Conservation (phyloP, 2,329 filamentous ascomycete species). For the Hypoxylon sp. region DNA sequence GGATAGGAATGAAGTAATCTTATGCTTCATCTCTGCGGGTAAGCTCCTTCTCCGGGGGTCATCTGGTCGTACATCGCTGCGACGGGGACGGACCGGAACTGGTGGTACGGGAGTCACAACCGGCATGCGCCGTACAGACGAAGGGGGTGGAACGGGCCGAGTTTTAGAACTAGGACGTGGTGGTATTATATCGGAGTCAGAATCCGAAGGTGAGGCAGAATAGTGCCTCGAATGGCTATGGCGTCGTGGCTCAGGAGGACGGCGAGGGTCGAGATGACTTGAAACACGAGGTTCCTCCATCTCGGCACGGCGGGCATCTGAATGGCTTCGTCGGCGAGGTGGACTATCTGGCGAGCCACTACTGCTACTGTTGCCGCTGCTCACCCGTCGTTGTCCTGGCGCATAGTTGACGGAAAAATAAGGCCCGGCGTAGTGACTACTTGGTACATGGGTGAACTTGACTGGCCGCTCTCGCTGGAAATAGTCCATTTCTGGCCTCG, state of each 20-base stretch:
- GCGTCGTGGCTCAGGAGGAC: conserved; percentile 45
- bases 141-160: conserved; percentile 45
- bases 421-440: conserved; percentile 47
- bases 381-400: conserved; percentile 48
- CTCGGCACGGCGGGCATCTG: conserved; percentile 62
- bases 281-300: conserved; percentile 48
- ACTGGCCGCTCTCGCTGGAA: conserved; percentile 57
- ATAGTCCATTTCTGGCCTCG: conserved; percentile 55
- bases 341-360: conserved; percentile 60
- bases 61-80: conserved; percentile 48
- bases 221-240: conserved; percentile 51
- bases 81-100: conserved; percentile 44
- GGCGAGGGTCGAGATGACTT: conserved; percentile 47
- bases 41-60: conserved; percentile 50
- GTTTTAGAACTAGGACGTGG: conserved; percentile 43
- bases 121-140: conserved; percentile 46
- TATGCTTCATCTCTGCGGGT: conserved; percentile 51
- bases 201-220: conserved; percentile 44
- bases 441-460: conserved; percentile 49
- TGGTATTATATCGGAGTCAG: conserved; percentile 46
- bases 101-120: conserved; percentile 40
- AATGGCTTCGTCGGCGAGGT: conserved; percentile 65
- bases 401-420: conserved; percentile 45
- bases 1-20: conserved; percentile 48
- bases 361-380: conserved; percentile 51